These are phyloP conservation scores for Mrakia blollopis DNA, from an alignment of 768 basidiomycete species.

Conservation along the genomic window DNA sequence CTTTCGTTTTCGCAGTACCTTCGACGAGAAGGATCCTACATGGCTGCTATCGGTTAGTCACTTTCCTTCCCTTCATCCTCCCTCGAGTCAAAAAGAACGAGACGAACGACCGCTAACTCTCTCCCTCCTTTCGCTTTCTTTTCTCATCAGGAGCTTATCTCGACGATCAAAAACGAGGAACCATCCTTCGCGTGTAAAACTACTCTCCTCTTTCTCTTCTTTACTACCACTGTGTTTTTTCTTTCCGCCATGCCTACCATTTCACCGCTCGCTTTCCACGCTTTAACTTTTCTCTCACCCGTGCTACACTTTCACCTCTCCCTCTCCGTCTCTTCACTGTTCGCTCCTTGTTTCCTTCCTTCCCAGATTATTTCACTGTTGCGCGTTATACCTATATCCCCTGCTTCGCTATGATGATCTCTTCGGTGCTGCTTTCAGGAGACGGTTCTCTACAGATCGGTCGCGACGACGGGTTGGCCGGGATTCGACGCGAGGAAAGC, in stretches of 20 bases:
- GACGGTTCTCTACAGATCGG: too few species aligned
- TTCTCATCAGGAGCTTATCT: not conserved
- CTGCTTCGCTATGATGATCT: not conserved
- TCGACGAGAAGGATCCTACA: not conserved
- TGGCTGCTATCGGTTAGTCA: not conserved
- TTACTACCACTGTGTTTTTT: not conserved
- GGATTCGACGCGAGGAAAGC: too few species aligned
- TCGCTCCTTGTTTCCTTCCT: too few species aligned
- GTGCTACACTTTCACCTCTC: not conserved
- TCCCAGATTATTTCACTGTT: too few species aligned
- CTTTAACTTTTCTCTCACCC: not conserved
- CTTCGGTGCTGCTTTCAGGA: not conserved
- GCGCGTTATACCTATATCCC: too few species aligned
- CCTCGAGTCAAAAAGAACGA: too few species aligned
- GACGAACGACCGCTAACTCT: too few species aligned
- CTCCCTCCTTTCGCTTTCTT: not conserved
- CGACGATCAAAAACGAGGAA: constrained; percentile 7
- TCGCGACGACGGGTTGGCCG: too few species aligned
- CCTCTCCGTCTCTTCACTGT: not conserved
- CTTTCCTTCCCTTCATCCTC: not conserved
- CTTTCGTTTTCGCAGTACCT: not conserved
- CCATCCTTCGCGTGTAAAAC: not conserved
- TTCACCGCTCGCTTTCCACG: not conserved
- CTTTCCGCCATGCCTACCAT: not conserved
- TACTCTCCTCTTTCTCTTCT: too few species aligned